Evolutionary conservation across 371 early-diverging fungal genomes (phyloP).

Genomic region (Syncephalastrum racemosum): DNA sequence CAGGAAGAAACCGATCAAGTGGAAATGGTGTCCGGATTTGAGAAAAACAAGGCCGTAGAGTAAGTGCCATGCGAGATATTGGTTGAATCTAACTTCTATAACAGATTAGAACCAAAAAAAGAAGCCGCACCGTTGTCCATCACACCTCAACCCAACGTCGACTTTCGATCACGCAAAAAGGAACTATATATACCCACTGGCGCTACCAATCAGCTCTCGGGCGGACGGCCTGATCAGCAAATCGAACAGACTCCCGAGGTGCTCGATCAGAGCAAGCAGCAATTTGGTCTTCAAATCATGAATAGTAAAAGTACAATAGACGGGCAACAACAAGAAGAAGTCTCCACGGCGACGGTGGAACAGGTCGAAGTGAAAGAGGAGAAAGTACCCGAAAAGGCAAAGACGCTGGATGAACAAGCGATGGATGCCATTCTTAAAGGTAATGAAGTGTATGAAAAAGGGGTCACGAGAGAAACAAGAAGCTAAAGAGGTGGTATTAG

Average conservation of each 20-base stretch:
- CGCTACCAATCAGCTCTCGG: conserved; percentile 12
- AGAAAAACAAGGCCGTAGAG: conserved; percentile 56
- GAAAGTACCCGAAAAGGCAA: conserved; percentile 14
- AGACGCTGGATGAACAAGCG: conserved; percentile 61
- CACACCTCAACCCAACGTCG: conserved; percentile 46
- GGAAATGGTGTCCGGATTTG: conserved; percentile 52
- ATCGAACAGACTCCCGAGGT: conserved; percentile 24
- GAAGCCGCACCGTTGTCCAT: conserved; percentile 44
- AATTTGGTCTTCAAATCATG: conserved; percentile 24
- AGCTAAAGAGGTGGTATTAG: not conserved
- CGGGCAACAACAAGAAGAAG: conserved; percentile 7
- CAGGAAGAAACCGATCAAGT: conserved; percentile 33
- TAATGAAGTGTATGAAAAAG: not conserved
- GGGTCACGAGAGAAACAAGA: too few species aligned
- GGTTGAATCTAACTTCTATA: not conserved
- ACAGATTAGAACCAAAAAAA: conserved; percentile 43
- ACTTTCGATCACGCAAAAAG: conserved; percentile 52
- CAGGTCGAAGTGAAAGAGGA: conserved; percentile 11
- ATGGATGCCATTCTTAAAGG: conserved; percentile 56
- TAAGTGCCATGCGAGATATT: conserved; percentile 17
- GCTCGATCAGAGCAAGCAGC: conserved; percentile 6
- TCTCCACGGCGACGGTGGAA: conserved; percentile 12
- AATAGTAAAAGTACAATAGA: conserved; percentile 5
- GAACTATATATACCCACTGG: conserved; percentile 42
- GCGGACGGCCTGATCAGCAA: conserved; percentile 1